These are phyloP conservation scores for Alternaria longipes DNA, from an alignment of 2,329 filamentous ascomycete genomes.

Conservation along the genomic window DNA sequence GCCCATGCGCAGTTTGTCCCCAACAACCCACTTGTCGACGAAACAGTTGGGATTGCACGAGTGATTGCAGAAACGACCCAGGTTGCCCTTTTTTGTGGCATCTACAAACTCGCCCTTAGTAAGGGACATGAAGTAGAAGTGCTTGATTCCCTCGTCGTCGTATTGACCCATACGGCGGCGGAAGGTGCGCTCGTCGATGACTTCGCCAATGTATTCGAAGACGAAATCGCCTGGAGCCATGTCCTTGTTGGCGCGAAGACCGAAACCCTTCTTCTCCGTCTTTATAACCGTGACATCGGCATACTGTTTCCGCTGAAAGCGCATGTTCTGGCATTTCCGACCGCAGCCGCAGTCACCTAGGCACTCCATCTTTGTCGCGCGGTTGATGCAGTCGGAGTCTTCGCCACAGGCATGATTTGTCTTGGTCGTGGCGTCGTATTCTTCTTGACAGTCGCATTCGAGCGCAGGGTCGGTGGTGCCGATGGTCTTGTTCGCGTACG, in stretches of 20 bases:
- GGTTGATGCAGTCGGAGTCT: slow-evolving; percentile 98
- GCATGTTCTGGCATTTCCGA: slow-evolving; percentile 87
- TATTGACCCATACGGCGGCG: slow-evolving; percentile 91
- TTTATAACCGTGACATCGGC: slow-evolving; percentile 94
- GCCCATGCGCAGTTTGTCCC: slow-evolving; percentile 96
- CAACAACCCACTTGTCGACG: slow-evolving; percentile 99
- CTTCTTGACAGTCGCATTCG: slow-evolving; percentile 93
- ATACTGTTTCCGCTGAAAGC: slow-evolving; percentile 90
- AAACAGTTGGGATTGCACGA: slow-evolving; percentile 99
- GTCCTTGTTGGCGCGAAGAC: slow-evolving; percentile 81
- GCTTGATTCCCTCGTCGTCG: slow-evolving; percentile 95
- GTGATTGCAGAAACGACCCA: slow-evolving; percentile 98
- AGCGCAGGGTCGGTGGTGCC: slow-evolving; percentile 91
- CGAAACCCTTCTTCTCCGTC: slow-evolving; percentile 97
- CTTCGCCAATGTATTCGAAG: slow-evolving; percentile 98
- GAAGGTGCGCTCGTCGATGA: slow-evolving; percentile 92
- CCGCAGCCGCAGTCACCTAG: slow-evolving; percentile 88
- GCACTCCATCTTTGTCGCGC: slow-evolving; percentile 97
- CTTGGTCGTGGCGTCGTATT: slow-evolving; percentile 71
- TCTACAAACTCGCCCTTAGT: slow-evolving; percentile 97
- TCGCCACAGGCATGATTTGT: slow-evolving; percentile 89
- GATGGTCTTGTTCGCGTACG: slow-evolving; percentile 90
- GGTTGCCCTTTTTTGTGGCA: slow-evolving; percentile 94
- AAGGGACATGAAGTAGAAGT: slow-evolving; percentile 99
- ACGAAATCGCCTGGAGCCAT: slow-evolving; percentile 89